Conservation (phyloP, 495 filamentous ascomycete species). For the Penicillium alfredii region DNA sequence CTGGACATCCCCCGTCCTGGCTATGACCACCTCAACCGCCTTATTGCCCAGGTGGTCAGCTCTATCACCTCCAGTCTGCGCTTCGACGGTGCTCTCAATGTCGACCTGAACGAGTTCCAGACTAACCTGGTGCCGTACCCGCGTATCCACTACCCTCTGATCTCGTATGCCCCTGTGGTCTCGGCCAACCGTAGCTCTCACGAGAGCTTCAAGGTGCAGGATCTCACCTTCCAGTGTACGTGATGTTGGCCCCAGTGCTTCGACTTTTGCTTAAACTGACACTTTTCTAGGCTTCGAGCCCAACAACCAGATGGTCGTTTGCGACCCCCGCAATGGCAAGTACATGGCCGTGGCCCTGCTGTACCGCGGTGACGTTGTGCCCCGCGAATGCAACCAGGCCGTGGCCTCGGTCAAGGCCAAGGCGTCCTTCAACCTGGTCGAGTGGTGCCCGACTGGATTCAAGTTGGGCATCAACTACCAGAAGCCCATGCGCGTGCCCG, state of each 20-base stretch:
- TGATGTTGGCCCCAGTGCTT: not conserved
- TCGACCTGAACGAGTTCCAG: conserved; percentile 92
- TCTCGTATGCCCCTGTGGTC: conserved; percentile 84
- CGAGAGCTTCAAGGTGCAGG: conserved; percentile 86
- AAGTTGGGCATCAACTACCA: conserved; percentile 94
- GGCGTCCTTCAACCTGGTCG: conserved; percentile 83
- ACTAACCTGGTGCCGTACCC: conserved; percentile 90
- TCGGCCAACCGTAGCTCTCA: conserved; percentile 75
- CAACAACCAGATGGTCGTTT: conserved; percentile 95
- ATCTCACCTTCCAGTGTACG: conserved; percentile 81
- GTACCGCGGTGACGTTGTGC: conserved; percentile 86
- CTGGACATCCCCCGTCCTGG: conserved; percentile 80
- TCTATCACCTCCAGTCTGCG: conserved; percentile 87
- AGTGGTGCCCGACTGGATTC: conserved; percentile 96
- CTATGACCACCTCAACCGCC: conserved; percentile 83
- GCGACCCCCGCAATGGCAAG: conserved; percentile 85
- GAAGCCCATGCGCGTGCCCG: conserved; percentile 75
- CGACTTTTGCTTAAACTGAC: conserved; percentile 14
- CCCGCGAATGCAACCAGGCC: conserved; percentile 75
- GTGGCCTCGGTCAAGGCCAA: conserved; percentile 80
- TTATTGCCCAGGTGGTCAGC: conserved; percentile 88
- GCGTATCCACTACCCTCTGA: conserved; percentile 86
- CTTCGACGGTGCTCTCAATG: conserved; percentile 86
- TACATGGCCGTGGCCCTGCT: conserved; percentile 91
- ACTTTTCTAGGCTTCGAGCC: conserved; percentile 66